A percentile compares a stretch with the other conserved stretches of the same genome.
phyloP scores from a whole-genome alignment of 352 stramenopile species.

The Globisporangium paroecandrum region DNA sequence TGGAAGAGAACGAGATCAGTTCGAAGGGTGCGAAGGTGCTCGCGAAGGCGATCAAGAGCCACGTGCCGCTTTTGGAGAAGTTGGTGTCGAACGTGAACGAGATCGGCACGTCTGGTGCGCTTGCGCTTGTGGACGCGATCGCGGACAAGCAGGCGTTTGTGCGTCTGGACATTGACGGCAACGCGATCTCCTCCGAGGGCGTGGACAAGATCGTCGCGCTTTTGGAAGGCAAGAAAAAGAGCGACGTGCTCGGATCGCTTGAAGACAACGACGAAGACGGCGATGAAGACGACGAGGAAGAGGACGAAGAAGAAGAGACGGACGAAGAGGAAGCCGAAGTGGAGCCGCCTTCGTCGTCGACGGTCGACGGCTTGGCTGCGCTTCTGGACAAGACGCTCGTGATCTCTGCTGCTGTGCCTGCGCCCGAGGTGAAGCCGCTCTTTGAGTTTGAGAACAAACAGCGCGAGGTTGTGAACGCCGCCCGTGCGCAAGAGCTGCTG shows the following conservation, averaged over 20 bases:
- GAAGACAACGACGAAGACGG: constrained; percentile 86
- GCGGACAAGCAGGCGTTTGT: constrained; percentile 49
- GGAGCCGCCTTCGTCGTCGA: constrained; percentile 25
- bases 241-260: constrained; percentile 56
- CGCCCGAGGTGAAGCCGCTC: constrained; percentile 19
- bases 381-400: constrained; percentile 43
- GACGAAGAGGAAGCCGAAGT: constrained; percentile 35
- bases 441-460: constrained; percentile 58
- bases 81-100: constrained; percentile 87
- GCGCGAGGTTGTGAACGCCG: constrained; percentile 69
- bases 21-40: constrained; percentile 79
- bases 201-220: constrained; percentile 50
- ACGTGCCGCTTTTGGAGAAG: constrained; percentile 58
- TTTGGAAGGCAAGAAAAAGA: constrained; percentile 51
- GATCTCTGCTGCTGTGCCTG: constrained; percentile 20
- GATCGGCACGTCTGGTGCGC: constrained; percentile 84
- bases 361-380: constrained; percentile 43
- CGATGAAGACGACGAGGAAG: constrained; percentile 56
- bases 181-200: constrained; percentile 71
- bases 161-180: constrained; percentile 75
- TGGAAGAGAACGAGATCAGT: constrained; percentile 94
- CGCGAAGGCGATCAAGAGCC: constrained; percentile 59
- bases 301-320: constrained; percentile 48
- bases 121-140: constrained; percentile 69
- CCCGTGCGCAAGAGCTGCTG: constrained; percentile 48